Percentiles rank a stretch among this genome's conserved stretches.
Evolutionary conservation across 805 yeast species (phyloP).

Genomic region (Limtongia smithiae): DNA sequence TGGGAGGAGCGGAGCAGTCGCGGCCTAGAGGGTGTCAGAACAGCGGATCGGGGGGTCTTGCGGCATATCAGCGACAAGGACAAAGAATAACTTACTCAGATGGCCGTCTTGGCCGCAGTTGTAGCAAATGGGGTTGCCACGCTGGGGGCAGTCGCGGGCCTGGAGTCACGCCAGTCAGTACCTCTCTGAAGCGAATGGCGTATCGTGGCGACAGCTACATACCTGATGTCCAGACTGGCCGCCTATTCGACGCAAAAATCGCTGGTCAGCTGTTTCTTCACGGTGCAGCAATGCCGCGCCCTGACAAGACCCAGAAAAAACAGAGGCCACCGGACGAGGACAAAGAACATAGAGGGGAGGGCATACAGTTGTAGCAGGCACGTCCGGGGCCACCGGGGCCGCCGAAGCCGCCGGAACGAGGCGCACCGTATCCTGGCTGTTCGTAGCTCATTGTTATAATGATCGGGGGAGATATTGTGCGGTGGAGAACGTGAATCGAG

Average conservation of each 20-base stretch:
- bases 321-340: background rate
- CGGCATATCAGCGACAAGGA: too few species aligned
- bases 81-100: conserved; percentile 16
- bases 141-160: conserved; percentile 40
- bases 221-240: conserved; percentile 33
- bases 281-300: conserved; percentile 19
- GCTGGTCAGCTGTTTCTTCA: too few species aligned
- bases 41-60: too few species aligned
- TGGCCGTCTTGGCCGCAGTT: conserved; percentile 37
- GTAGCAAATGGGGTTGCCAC: conserved; percentile 40
- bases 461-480: background rate
- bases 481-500: background rate
- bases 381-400: conserved; percentile 22
- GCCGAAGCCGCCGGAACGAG: conserved; percentile 7
- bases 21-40: conserved; percentile 92
- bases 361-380: conserved; percentile 28
- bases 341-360: background rate
- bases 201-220: conserved; percentile 5
- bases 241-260: conserved; percentile 22
- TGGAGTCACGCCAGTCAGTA: conserved; percentile 10
- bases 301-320: conserved; percentile 1
- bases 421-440: conserved; percentile 2
- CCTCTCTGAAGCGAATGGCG: background rate
- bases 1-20: conserved; percentile 78
- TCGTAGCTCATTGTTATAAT: conserved; percentile 11